Evolutionary conservation across 1,139 yeast species (phyloP).

Genomic region (Sugiyamaella japonica): DNA sequence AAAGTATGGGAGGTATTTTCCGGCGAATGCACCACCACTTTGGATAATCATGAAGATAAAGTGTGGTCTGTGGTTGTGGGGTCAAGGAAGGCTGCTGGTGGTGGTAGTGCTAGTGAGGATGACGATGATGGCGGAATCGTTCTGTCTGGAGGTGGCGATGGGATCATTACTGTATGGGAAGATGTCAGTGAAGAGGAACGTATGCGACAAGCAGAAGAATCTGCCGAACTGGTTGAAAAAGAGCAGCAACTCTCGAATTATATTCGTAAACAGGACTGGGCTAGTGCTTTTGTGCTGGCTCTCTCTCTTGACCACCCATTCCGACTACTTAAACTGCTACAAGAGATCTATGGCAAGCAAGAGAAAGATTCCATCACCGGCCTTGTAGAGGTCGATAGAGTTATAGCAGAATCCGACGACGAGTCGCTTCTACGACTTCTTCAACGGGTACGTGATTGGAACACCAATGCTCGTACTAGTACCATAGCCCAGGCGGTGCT

Average conservation of each 20-base stretch:
- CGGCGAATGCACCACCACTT: conserved; percentile 78
- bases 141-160: conserved; percentile 93
- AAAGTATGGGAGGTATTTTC: conserved; percentile 78
- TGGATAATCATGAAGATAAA: conserved; percentile 90
- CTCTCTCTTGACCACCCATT: conserved; percentile 81
- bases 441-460: conserved; percentile 89
- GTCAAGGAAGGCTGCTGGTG: conserved; percentile 17
- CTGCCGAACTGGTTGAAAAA: conserved; percentile 66
- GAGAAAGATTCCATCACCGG: conserved; percentile 55
- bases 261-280: conserved; percentile 74
- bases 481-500: conserved; percentile 77
- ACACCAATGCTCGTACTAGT: conserved; percentile 80
- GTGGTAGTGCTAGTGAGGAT: conserved; percentile 42
- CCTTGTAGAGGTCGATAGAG: conserved; percentile 60
- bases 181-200: conserved; percentile 76
- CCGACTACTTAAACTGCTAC: conserved; percentile 36
- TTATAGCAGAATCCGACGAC: conserved; percentile 57
- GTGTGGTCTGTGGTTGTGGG: conserved; percentile 83
- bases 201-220: conserved; percentile 48
- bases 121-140: conserved; percentile 55
- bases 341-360: conserved; percentile 36
- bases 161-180: conserved; percentile 82
- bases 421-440: conserved; percentile 63
- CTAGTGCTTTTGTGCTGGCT: conserved; percentile 83
- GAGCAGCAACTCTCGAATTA: conserved; percentile 82